These are phyloP conservation scores for Tricholoma bakamatsutake DNA, from an alignment of 768 basidiomycete species.

Conservation along the genomic window DNA sequence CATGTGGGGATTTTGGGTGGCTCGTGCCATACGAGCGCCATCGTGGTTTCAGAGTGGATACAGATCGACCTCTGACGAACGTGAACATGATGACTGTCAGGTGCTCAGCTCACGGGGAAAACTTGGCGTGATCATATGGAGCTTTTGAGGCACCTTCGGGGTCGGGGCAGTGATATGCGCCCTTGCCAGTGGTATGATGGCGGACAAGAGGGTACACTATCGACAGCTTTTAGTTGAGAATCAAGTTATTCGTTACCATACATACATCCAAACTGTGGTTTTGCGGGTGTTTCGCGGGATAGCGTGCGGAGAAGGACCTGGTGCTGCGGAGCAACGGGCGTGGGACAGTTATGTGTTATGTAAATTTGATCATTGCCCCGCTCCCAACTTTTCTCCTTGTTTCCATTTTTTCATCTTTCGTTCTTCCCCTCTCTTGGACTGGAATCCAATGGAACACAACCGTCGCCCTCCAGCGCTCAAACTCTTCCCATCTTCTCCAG, in stretches of 20 bases:
- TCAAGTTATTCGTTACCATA: neutral
- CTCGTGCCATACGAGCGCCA: conserved; percentile 13
- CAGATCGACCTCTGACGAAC: conserved; percentile 9
- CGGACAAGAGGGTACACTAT: neutral
- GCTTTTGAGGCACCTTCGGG: neutral
- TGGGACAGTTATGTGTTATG: neutral
- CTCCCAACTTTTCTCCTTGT: neutral
- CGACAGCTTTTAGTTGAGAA: neutral
- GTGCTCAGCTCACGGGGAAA: conserved; percentile 5
- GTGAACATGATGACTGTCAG: conserved; percentile 10
- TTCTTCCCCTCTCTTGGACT: conserved; percentile 23
- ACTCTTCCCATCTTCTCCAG: conserved; percentile 25
- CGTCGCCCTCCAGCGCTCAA: conserved; percentile 22
- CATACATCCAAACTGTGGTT: neutral
- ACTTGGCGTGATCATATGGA: neutral
- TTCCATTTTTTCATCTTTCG: conserved; percentile 8
- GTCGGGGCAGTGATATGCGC: neutral
- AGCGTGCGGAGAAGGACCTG: neutral
- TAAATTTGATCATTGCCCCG: neutral
- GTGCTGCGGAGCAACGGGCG: neutral
- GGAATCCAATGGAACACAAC: conserved; percentile 25
- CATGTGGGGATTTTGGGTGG: conserved; percentile 42
- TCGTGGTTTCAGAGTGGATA: conserved; percentile 8
- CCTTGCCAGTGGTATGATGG: neutral
- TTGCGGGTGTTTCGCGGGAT: neutral